Conservation (phyloP, 2,329 filamentous ascomycete species). For the Colletotrichum magnum region DNA sequence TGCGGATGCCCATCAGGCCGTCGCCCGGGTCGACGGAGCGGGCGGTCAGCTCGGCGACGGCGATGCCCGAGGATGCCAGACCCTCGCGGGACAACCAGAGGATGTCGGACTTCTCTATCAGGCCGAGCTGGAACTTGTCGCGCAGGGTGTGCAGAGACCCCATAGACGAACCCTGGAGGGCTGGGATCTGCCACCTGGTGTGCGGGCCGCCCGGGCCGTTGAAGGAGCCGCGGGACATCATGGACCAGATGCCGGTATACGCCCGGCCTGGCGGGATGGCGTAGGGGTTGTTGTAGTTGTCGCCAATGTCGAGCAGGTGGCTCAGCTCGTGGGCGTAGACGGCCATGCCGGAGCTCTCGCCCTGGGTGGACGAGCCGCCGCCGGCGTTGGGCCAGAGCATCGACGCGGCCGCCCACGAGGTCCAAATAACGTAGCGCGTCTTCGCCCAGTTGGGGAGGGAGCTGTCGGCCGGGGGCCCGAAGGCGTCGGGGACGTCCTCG, state of each 20-base stretch:
- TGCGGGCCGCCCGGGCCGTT: conserved; percentile 68
- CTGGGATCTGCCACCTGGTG: conserved; percentile 66
- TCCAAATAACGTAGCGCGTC: conserved; percentile 68
- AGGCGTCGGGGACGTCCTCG: conserved; percentile 62
- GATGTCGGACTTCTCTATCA: conserved; percentile 59
- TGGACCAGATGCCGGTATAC: conserved; percentile 67
- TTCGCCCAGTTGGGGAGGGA: conserved; percentile 59
- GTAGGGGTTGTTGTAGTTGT: conserved; percentile 71
- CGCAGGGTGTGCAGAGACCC: conserved; percentile 67
- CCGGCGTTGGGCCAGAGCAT: conserved; percentile 69
- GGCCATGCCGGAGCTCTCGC: conserved; percentile 66
- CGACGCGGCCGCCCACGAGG: conserved; percentile 65
- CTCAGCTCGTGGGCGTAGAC: conserved; percentile 68
- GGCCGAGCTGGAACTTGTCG: conserved; percentile 66
- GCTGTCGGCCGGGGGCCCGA: conserved; percentile 62
- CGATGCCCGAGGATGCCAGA: conserved; percentile 58
- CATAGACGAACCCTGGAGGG: conserved; percentile 62
- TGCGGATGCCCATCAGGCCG: conserved; percentile 61
- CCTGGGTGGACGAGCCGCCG: conserved; percentile 66
- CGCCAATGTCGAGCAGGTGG: conserved; percentile 65
- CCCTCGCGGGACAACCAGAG: conserved; percentile 60
- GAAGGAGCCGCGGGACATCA: conserved; percentile 67
- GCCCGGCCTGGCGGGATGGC: conserved; percentile 59
- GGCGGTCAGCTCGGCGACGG: conserved; percentile 61
- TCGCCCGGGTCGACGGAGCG: conserved; percentile 58